These are phyloP conservation scores for Abrus precatorius DNA, from an alignment of 306 rosid species.

Conservation along the genomic window DNA sequence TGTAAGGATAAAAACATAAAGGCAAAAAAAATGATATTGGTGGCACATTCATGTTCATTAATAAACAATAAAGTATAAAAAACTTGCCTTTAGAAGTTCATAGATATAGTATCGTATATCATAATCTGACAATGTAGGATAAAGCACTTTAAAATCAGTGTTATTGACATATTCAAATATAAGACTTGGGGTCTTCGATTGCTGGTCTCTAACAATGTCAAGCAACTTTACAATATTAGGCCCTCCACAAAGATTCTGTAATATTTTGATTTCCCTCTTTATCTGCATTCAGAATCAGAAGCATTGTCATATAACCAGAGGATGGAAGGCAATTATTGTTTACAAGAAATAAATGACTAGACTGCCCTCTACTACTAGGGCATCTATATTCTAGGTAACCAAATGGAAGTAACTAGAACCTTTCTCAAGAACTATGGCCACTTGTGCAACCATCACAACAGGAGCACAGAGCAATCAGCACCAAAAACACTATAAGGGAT, in stretches of 20 bases:
- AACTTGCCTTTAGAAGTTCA: slow-evolving; percentile 86
- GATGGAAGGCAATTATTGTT: neutral
- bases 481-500: neutral
- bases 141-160: slow-evolving; percentile 92
- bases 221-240: slow-evolving; percentile 92
- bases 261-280: slow-evolving; percentile 94
- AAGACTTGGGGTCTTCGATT: slow-evolving; percentile 93
- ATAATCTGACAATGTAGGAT: slow-evolving; percentile 83
- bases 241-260: slow-evolving; percentile 95
- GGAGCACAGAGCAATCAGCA: neutral
- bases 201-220: slow-evolving; percentile 95
- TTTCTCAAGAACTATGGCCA: neutral
- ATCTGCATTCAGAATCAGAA: slow-evolving; percentile 64
- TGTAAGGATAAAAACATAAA: slow-evolving; percentile 22
- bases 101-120: slow-evolving; percentile 85
- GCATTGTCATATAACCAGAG: neutral
- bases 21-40: neutral
- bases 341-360: slow-evolving; percentile 7
- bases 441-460: neutral
- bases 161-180: slow-evolving; percentile 89
- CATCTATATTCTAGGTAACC: slow-evolving; percentile 24
- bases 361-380: neutral
- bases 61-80: slow-evolving; percentile 17
- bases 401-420: slow-evolving; percentile 33
- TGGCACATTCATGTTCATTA: neutral